Evolutionary conservation across 192 early-diverging fungal genomes (phyloP), one percentile per base, ranked within the genome.

Genomic region (Pilobolus umbonatus): DNA sequence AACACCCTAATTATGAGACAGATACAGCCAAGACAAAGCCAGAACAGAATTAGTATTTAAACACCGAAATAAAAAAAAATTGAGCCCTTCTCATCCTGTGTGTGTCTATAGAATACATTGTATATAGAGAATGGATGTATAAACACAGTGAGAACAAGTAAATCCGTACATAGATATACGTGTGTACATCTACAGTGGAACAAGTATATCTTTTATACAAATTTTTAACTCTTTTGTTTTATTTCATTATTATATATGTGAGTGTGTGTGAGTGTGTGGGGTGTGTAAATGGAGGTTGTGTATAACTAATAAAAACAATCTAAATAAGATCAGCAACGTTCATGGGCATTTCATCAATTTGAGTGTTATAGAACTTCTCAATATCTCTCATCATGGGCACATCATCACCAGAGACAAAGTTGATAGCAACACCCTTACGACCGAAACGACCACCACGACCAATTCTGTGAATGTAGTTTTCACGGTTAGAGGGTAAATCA

Each of bases 381-480:
- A 91, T 89, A 38, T 87, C 82, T 49, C 89, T 84, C 70, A 96
- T 82, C 74, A 88, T 88, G 55, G 80, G 78, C 53, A 90, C 85
- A 75, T 99, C 97, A n/a, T 99, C 94, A 70, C 83, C 85, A 51
- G 91, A 87, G 62, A 99, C 94, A 82, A 99, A 98, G 86, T 98
- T 98, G 83, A 98, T 96, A 60, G 95, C 93, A 67, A 99, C 95
- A 85, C 96, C 96, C 86, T 98, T 99, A 75, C 96, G 90, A 75
- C 96, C 96, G 85, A 98, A 99, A 87, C 96, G 95, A 83, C 96
- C 95, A 87, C 91, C 89, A 83, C 96, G 90, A 86, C 96, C 96
- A 76, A 99, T 99, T 75, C 94, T 87, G 78, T 99, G 96, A 64
- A 99, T 96, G 85, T 99, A 99, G 90, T 98, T 98, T 80, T 98